Evolutionary conservation across 2,329 filamentous ascomycete genomes (phyloP).

Genomic region (Alternaria longipes): DNA sequence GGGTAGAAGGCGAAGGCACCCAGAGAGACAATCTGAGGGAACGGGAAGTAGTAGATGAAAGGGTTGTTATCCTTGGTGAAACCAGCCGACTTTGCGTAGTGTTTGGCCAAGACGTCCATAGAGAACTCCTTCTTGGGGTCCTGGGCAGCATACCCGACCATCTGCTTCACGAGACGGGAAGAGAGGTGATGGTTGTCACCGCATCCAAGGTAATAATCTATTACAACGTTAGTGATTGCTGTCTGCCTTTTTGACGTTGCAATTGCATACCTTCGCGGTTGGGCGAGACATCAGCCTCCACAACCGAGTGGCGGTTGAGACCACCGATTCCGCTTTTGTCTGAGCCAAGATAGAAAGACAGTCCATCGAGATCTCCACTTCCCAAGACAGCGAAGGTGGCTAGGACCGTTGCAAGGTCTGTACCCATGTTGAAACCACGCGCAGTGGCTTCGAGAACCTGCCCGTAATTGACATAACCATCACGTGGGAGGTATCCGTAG

Average conservation of each 20-base stretch:
- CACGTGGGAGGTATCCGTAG: conserved; percentile 59
- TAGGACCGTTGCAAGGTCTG: conserved; percentile 46
- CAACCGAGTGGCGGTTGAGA: too few relatives aligned
- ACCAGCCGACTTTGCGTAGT: background rate
- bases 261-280: too few relatives aligned
- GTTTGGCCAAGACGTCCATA: conserved; percentile 40
- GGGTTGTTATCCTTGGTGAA: too few relatives aligned
- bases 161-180: conserved; percentile 27
- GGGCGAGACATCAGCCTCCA: too few relatives aligned
- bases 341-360: conserved; percentile 33
- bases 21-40: too few relatives aligned
- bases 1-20: too few relatives aligned
- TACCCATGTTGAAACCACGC: conserved; percentile 36
- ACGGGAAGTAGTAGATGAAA: too few relatives aligned
- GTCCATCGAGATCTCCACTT: conserved; percentile 32
- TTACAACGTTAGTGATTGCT: too few relatives aligned
- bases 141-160: conserved; percentile 20
- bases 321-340: background rate
- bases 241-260: too few relatives aligned
- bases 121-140: conserved; percentile 36
- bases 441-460: conserved; percentile 27
- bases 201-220: conserved; percentile 32
- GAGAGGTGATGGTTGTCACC: conserved; percentile 56
- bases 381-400: conserved; percentile 30
- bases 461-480: conserved; percentile 46